Conservation (phyloP, 2,329 filamentous ascomycete genomes). For the Tolypocladium sp. region DNA sequence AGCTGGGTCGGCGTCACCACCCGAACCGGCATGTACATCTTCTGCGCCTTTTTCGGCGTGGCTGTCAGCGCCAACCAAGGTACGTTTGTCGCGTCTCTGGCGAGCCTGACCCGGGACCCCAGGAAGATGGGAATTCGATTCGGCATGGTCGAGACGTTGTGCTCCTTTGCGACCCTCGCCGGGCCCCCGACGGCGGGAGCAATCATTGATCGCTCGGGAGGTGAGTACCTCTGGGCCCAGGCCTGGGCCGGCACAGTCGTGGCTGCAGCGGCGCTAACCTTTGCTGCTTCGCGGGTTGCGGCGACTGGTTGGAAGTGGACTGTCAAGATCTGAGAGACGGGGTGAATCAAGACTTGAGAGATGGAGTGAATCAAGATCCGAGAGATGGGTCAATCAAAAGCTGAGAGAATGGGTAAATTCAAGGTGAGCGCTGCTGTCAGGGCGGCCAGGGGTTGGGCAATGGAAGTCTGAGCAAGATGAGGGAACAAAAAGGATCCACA, state of each 20-base stretch:
- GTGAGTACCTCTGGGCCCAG: conserved; percentile 33
- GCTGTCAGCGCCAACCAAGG: conserved; percentile 32
- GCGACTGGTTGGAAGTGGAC: conserved; percentile 25
- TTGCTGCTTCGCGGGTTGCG: conserved; percentile 22
- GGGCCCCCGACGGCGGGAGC: conserved; percentile 35
- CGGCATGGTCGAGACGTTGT: conserved; percentile 34
- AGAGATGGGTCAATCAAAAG: conserved; percentile 15
- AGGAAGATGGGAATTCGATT: conserved; percentile 35
- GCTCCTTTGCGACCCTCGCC: conserved; percentile 31
- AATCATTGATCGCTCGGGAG: conserved; percentile 31
- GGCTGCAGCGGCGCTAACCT: conserved; percentile 19
- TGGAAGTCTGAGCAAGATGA: background rate
- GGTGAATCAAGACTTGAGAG: background rate
- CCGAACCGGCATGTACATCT: conserved; percentile 30
- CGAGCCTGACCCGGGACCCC: conserved; percentile 32
- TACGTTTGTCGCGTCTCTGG: conserved; percentile 29
- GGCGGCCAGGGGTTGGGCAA: background rate
- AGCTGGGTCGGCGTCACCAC: conserved; percentile 45
- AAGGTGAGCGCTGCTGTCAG: background rate
- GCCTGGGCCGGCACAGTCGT: conserved; percentile 36
- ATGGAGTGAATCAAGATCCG: conserved; percentile 17
- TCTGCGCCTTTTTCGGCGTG: conserved; percentile 35
- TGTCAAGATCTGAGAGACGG: conserved; percentile 20
- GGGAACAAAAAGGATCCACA: background rate
- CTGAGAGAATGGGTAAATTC: background rate